A percentile compares a stretch with the other conserved stretches of the same genome.
phyloP scores from a whole-genome alignment of 306 rosid genomes.

The Cucumis hystrix region DNA sequence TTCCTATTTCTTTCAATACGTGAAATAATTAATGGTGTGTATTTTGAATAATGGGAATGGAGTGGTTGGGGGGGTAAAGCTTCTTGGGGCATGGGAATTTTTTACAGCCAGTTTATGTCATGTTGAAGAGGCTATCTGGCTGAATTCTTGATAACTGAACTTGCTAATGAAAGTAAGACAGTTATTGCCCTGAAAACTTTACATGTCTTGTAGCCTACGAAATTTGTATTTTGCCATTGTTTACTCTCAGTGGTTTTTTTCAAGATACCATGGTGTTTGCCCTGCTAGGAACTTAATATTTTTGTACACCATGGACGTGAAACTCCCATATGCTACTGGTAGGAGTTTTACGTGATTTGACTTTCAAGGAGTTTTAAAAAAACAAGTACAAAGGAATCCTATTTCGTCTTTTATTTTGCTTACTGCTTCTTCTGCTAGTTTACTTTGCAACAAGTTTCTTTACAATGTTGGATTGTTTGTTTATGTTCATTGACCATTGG shows the following conservation, averaged over 20 bases:
- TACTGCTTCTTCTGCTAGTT: neutral
- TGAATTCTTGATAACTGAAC: neutral
- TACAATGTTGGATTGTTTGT: neutral
- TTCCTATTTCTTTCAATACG: neutral
- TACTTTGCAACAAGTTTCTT: neutral
- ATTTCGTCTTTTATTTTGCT: neutral
- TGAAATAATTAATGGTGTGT: neutral
- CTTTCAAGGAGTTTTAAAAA: neutral
- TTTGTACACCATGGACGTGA: neutral
- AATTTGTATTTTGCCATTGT: neutral
- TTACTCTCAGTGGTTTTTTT: neutral
- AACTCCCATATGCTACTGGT: neutral
- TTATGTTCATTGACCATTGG: conserved; percentile 6
- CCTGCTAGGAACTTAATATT: neutral
- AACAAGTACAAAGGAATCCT: neutral
- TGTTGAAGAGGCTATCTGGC: neutral
- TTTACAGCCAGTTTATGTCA: neutral
- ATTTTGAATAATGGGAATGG: neutral
- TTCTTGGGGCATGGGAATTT: neutral
- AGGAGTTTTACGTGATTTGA: neutral
- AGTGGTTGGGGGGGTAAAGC: neutral
- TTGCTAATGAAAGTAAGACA: neutral
- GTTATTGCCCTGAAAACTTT: neutral
- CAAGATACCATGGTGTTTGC: neutral
- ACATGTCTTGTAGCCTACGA: neutral